phyloP scores from a whole-genome alignment of 169 alveolate genomes.

The Hammondia hammondi region DNA sequence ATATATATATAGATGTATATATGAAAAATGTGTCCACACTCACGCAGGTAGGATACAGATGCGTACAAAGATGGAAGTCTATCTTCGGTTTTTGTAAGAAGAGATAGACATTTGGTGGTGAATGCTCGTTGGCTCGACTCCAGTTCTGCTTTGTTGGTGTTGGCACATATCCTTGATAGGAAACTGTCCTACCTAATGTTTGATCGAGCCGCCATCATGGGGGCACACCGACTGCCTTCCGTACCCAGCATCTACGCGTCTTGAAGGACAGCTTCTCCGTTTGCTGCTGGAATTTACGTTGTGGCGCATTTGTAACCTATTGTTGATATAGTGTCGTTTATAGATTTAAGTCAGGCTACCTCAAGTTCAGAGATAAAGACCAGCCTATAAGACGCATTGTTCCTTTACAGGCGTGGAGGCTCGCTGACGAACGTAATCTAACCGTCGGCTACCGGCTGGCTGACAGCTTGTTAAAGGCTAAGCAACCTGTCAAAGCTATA shows the following conservation, averaged over 20 bases:
- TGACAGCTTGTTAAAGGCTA: not conserved
- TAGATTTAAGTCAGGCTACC: not conserved
- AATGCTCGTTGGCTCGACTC: too few relatives aligned
- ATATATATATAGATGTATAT: not conserved
- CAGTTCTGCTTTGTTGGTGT: too few relatives aligned
- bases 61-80: too few relatives aligned
- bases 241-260: too few relatives aligned
- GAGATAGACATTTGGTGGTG: too few relatives aligned
- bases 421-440: not conserved
- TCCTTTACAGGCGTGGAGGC: constrained; percentile 30
- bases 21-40: not conserved
- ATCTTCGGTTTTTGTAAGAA: too few relatives aligned
- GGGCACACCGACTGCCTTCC: too few relatives aligned
- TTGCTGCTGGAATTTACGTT: not conserved
- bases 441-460: constrained; percentile 33
- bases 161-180: too few relatives aligned
- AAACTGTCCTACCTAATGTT: too few relatives aligned
- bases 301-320: not conserved
- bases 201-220: too few relatives aligned
- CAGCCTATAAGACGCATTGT: not conserved
- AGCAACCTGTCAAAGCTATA: constrained; percentile 15
- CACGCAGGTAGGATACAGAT: too few relatives aligned
- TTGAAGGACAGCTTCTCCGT: too few relatives aligned
- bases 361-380: not conserved
- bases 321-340: not conserved